These are phyloP conservation scores for Saccharomyces cerevisiae DNA, from an alignment of 805 yeast species.

Conservation along the genomic window DNA sequence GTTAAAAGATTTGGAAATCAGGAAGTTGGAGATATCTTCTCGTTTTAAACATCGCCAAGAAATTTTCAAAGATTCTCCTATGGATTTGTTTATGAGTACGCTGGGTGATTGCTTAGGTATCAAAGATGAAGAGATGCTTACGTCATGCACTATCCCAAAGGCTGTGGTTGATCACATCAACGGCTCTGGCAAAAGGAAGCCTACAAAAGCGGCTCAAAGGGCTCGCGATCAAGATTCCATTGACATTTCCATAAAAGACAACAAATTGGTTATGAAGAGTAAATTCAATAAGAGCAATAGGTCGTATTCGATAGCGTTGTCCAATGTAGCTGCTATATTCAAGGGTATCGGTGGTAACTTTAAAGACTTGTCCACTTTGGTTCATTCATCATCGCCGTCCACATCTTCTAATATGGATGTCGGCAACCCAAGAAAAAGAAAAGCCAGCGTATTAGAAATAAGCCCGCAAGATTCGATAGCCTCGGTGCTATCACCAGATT, in stretches of 20 bases:
- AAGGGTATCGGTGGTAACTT: conserved; percentile 12
- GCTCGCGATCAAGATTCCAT: conserved; percentile 28
- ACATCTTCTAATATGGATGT: not conserved
- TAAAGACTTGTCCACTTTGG: not conserved
- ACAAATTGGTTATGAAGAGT: conserved; percentile 25
- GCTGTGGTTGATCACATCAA: conserved; percentile 23
- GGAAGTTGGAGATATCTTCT: conserved; percentile 27
- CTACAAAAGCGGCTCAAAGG: conserved; percentile 26
- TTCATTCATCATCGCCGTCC: not conserved
- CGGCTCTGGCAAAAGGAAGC: conserved; percentile 29
- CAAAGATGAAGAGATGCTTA: conserved; percentile 23
- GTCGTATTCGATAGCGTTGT: conserved; percentile 11
- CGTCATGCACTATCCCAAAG: conserved; percentile 17
- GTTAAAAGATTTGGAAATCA: conserved; percentile 22
- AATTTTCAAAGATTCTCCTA: conserved; percentile 22
- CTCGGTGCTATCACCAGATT: conserved; percentile 13
- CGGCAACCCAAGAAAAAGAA: conserved; percentile 19
- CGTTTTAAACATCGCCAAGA: conserved; percentile 31
- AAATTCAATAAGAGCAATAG: conserved; percentile 9
- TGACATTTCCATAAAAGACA: conserved; percentile 15
- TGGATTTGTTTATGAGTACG: conserved; percentile 28
- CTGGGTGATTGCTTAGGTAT: conserved; percentile 28
- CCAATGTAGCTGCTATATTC: conserved; percentile 21
- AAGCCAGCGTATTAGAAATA: conserved; percentile 18
- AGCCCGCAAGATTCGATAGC: conserved; percentile 9